Evolutionary conservation across 148 eudicot species (phyloP), one percentile per base, ranked within the genome.

Genomic region (Cornus suecica): DNA sequence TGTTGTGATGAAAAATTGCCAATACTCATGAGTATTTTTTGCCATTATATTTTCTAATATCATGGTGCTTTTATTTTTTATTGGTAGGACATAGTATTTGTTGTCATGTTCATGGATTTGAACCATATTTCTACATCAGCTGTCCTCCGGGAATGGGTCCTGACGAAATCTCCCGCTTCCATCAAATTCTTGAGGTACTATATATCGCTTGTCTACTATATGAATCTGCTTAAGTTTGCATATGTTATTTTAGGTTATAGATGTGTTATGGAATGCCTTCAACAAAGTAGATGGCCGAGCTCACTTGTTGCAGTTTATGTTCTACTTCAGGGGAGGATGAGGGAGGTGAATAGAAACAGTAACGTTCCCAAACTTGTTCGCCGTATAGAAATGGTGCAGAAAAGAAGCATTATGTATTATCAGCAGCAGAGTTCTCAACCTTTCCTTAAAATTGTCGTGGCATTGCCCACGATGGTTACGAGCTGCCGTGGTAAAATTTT

Each of bases 51-150:
- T 41, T 24, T 24, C 20, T 24, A 9, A 42, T 11, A 24, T 14
- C 15, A 37, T 34, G 68, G 1, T 63, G 56, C 9, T 37, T 37
- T 18, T 73, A 16, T 79, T 58, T 77, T 73, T 32, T 74, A 67
- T 69, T 75, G 56, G 68, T 79, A 94, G 99, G 99, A 20, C 88
- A 94, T 79, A 94, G 99, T 70, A 88, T 89, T 48, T 92, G 99
- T 86, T 94, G 97, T 80, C 71, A 87, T 80, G 99, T 94, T 68
- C 99, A 94, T 90, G 99, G 99, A 78, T 94, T 94, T 84, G 99
- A 94, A 83, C 97, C 99, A 51, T 94, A 94, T 74, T 92, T 94
- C 76, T 92, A 90, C 83, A 86, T 94, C 74, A 89, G 84, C 78
- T 94, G 99, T 62, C 97, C 92, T 63, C 81, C 88, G 32, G 97